Evolutionary conservation across 1,284 basidiomycete genomes (phyloP).

Genomic region (Trichosporon sp.): DNA sequence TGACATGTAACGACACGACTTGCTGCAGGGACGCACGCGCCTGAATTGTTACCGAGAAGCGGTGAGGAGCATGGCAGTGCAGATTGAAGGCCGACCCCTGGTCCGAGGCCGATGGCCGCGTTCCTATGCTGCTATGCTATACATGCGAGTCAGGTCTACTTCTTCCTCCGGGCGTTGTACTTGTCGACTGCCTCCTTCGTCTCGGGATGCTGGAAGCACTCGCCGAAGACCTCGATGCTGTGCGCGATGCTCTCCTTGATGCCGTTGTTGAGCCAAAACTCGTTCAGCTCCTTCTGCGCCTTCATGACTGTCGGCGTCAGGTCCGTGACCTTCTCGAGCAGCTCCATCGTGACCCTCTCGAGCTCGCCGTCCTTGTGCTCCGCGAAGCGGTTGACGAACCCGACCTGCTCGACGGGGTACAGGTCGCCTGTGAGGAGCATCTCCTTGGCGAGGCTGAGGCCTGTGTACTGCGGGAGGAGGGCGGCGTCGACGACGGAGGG

Average conservation of each 20-base stretch:
- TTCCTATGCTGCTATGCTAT: not conserved
- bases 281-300: constrained; percentile 21
- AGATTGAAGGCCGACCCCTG: no score
- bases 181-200: constrained; percentile 18
- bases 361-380: not conserved
- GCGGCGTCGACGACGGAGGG: constrained; percentile 20
- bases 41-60: no score
- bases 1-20: no score
- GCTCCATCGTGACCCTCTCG: not conserved
- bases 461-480: constrained; percentile 15
- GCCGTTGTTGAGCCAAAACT: constrained; percentile 16
- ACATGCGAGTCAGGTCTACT: constrained; percentile 2
- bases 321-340: constrained; percentile 16
- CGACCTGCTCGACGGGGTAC: constrained; percentile 11
- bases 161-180: constrained; percentile 16
- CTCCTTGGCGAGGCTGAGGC: constrained; percentile 15
- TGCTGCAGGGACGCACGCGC: no score
- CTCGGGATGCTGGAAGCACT: constrained; percentile 12
- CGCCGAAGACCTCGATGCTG: constrained; percentile 19
- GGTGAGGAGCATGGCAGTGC: not conserved
- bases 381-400: constrained; percentile 15
- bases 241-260: constrained; percentile 8
- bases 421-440: constrained; percentile 22
- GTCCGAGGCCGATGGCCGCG: no score
- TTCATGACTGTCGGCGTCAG: constrained; percentile 19